These are phyloP conservation scores for Suillus placidus DNA, from an alignment of 768 basidiomycete genomes.

Conservation along the genomic window DNA sequence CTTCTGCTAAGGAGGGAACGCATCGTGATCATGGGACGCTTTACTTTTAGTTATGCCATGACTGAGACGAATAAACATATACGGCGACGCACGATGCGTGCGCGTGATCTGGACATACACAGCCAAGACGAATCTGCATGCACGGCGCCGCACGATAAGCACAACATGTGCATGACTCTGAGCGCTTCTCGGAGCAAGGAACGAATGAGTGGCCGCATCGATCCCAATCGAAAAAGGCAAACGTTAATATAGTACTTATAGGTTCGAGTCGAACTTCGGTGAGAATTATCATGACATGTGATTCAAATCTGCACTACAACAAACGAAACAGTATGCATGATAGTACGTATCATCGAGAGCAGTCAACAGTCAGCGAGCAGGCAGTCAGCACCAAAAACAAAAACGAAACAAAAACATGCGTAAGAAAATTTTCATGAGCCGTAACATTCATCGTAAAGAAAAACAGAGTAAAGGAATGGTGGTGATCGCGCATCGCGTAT, in stretches of 20 bases:
- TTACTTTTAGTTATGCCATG: neutral
- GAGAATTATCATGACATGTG: constrained; percentile 4
- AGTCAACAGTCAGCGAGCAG: neutral
- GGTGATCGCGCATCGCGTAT: neutral
- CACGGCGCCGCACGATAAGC: neutral
- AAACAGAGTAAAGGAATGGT: constrained; percentile 7
- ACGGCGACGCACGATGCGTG: neutral
- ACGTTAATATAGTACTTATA: too few species aligned
- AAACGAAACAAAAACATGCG: neutral
- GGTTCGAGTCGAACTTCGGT: too few species aligned
- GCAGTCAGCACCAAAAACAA: neutral
- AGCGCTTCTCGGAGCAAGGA: neutral
- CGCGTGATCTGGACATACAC: neutral
- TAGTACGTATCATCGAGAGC: neutral
- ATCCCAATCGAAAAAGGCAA: neutral
- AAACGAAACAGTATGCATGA: neutral
- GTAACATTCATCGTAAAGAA: constrained; percentile 6
- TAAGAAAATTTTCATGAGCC: constrained; percentile 2
- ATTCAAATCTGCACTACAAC: constrained; percentile 5
- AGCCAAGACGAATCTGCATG: neutral
- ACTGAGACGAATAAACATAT: neutral
- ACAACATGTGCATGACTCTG: neutral
- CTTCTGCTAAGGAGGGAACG: neutral
- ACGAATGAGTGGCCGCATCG: neutral
- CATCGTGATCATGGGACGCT: neutral